phyloP scores from a whole-genome alignment of 148 eudicot species.

The Rhododendron molle region DNA sequence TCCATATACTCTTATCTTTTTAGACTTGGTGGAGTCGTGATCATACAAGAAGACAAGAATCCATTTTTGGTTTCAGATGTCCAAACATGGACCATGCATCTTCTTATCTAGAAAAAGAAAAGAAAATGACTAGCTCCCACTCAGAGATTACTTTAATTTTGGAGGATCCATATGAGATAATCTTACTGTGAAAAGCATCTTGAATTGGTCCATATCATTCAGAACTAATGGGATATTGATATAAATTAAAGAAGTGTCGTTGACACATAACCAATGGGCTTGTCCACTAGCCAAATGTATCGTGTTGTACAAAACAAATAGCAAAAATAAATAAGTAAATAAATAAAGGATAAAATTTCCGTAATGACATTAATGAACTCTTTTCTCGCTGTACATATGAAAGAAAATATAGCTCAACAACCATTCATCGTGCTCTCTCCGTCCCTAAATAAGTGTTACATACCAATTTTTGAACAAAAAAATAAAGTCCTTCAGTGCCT shows the following conservation, averaged over 20 bases:
- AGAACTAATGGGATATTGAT: neutral
- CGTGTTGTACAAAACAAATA: neutral
- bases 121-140: no score
- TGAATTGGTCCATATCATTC: slow-evolving; percentile 7
- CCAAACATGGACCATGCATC: neutral
- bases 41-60: slow-evolving; percentile 23
- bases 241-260: neutral
- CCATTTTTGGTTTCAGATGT: slow-evolving; percentile 10
- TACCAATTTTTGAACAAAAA: no score
- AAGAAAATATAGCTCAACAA: neutral
- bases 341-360: no score
- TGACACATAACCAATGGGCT: neutral
- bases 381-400: no score
- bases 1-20: neutral
- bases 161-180: no score
- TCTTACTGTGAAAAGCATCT: neutral
- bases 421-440: no score
- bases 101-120: no score
- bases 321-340: no score
- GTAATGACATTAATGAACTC: no score
- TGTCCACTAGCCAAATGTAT: neutral
- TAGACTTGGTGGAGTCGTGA: slow-evolving; percentile 16
- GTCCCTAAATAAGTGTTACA: no score
- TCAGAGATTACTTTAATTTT: no score
- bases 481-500: no score